Evolutionary conservation across 768 basidiomycete genomes (phyloP).

Genomic region (Mrakia frigida): DNA sequence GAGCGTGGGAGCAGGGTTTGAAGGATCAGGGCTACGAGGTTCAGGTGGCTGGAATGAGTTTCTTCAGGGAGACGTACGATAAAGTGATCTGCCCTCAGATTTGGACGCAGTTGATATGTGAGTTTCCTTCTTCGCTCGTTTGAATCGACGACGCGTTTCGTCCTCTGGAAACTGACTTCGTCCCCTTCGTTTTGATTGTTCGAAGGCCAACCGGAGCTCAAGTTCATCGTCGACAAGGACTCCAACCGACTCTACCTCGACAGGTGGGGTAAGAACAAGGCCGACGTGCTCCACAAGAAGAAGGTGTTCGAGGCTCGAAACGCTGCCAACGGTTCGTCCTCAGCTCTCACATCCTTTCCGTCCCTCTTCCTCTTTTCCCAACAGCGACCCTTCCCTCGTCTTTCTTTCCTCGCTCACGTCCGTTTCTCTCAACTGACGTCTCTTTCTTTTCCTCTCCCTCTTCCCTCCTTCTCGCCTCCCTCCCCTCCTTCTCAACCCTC

Average conservation of each 20-base stretch:
- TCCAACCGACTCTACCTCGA: conserved; percentile 9
- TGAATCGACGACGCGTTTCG: background rate
- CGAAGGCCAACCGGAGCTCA: conserved; percentile 18
- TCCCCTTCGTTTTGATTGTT: background rate
- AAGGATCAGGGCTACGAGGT: background rate
- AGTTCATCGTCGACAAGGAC: background rate
- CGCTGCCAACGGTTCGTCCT: background rate
- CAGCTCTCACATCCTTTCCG: too few species aligned
- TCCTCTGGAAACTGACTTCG: background rate
- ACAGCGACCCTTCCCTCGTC: too few species aligned
- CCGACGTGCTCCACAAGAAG: background rate
- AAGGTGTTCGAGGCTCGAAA: background rate
- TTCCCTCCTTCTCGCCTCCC: background rate
- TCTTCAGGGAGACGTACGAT: conserved; percentile 25
- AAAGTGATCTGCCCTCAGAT: conserved; percentile 20
- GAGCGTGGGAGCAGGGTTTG: background rate
- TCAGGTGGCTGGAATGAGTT: conserved; percentile 13
- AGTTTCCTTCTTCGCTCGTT: background rate
- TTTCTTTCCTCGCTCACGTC: too few species aligned
- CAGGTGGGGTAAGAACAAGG: background rate
- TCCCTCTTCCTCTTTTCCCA: too few species aligned
- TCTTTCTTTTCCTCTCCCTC: too few species aligned
- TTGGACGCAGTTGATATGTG: conserved; percentile 30
- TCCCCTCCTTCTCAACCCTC: background rate
- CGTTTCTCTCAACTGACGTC: too few species aligned